These are phyloP conservation scores for Diaporthe capsici DNA, from an alignment of 2,329 filamentous ascomycete genomes.

Conservation along the genomic window DNA sequence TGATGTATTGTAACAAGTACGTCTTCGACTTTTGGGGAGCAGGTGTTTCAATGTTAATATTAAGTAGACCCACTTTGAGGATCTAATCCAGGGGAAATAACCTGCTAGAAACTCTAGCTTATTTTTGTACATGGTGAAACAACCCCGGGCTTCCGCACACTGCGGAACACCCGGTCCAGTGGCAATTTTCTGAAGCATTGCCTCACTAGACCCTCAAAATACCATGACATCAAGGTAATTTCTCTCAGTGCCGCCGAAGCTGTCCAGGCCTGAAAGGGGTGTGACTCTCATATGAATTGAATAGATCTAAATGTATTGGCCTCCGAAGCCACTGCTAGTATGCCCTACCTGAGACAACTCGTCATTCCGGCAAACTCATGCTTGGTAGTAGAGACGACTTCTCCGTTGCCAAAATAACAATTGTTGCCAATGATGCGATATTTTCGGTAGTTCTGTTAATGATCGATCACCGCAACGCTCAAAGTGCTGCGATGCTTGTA, in stretches of 20 bases:
- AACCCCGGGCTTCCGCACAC: neutral
- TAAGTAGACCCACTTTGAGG: conserved; percentile 1
- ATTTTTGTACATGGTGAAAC: conserved; percentile 11
- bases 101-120: neutral
- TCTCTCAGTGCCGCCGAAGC: neutral
- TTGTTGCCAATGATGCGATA: too few species aligned
- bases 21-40: neutral
- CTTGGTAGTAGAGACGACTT: neutral
- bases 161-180: neutral
- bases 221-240: conserved; percentile 10
- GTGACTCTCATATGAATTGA: neutral
- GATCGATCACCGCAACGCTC: neutral
- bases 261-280: neutral
- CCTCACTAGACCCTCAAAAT: neutral
- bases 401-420: neutral
- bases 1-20: conserved; percentile 6
- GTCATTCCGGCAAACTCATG: neutral
- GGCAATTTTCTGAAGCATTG: conserved; percentile 8
- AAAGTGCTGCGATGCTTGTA: neutral
- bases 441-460: neutral
- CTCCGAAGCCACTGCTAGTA: neutral
- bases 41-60: conserved; percentile 21
- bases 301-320: neutral
- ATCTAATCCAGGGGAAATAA: conserved; percentile 14
- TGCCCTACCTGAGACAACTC: neutral